Evolutionary conservation across 345 rosid genomes (phyloP).

Genomic region (Gossypium sturtianum): DNA sequence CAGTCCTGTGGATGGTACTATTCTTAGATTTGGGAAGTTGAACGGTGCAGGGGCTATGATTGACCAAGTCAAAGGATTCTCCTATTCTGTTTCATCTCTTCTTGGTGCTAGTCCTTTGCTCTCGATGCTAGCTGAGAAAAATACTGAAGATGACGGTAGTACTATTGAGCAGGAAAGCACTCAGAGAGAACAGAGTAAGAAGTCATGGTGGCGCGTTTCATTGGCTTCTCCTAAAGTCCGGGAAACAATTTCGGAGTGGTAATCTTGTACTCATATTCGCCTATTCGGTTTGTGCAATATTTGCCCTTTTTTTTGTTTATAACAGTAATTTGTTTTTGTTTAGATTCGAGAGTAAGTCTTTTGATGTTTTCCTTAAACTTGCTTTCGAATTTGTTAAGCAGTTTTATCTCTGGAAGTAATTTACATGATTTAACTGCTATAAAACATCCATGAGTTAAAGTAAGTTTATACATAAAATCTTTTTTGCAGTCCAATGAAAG

Average conservation of each 20-base stretch:
- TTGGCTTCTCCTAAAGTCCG: constrained; percentile 75
- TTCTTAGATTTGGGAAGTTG: constrained; percentile 80
- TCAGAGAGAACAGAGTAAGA: constrained; percentile 38
- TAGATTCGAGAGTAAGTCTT: neutral
- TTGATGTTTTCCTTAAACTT: neutral
- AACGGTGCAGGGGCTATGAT: constrained; percentile 76
- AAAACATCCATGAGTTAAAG: neutral
- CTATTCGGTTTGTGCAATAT: neutral
- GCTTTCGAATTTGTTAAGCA: neutral
- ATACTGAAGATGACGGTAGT: constrained; percentile 22
- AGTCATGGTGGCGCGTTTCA: constrained; percentile 79
- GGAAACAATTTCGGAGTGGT: constrained; percentile 49
- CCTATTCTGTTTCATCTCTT: constrained; percentile 80
- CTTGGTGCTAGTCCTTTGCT: constrained; percentile 72
- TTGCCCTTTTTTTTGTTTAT: neutral
- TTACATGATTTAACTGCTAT: constrained; percentile 1
- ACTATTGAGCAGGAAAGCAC: constrained; percentile 26
- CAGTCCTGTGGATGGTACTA: constrained; percentile 90
- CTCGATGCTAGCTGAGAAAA: constrained; percentile 50
- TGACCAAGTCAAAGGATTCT: constrained; percentile 94
- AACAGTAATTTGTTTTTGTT: neutral
- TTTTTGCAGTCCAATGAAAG: constrained; percentile 67
- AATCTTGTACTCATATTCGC: constrained; percentile 5
- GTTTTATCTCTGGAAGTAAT: neutral
- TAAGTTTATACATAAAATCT: constrained; percentile 1